Evolutionary conservation across 352 stramenopile species (phyloP).

Genomic region (Blastocystis sp.): DNA sequence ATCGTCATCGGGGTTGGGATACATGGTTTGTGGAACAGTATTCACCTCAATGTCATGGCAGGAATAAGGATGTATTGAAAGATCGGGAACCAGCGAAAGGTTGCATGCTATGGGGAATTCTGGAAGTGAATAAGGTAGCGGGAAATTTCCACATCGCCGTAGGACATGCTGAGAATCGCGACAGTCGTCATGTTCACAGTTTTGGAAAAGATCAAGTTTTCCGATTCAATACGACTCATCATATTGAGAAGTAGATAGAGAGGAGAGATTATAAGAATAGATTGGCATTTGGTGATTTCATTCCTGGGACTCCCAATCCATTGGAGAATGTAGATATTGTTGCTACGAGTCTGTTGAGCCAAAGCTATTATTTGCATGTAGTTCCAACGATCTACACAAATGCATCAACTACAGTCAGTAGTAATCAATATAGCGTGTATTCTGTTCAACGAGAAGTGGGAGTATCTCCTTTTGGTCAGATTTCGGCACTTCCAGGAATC

Average conservation of each 20-base stretch:
- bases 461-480: slow-evolving; percentile 61
- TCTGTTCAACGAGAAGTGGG: slow-evolving; percentile 46
- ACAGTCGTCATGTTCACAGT: slow-evolving; percentile 77
- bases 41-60: slow-evolving; percentile 60
- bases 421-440: slow-evolving; percentile 58
- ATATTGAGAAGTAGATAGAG: slow-evolving; percentile 72
- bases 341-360: slow-evolving; percentile 10
- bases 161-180: slow-evolving; percentile 69
- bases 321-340: slow-evolving; percentile 44
- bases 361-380: slow-evolving; percentile 78
- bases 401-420: neutral
- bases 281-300: slow-evolving; percentile 57
- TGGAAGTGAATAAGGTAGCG: slow-evolving; percentile 77
- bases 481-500: slow-evolving; percentile 71
- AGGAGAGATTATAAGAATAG: slow-evolving; percentile 56
- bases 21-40: slow-evolving; percentile 62
- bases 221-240: slow-evolving; percentile 78
- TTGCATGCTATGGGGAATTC: slow-evolving; percentile 68
- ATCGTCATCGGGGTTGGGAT: slow-evolving; percentile 47
- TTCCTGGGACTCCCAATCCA: slow-evolving; percentile 56
- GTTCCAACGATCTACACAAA: slow-evolving; percentile 71
- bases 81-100: slow-evolving; percentile 67
- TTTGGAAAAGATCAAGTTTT: slow-evolving; percentile 75
- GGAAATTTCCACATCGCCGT: slow-evolving; percentile 85
- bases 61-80: slow-evolving; percentile 70